Evolutionary conservation across 2,329 filamentous ascomycete species (phyloP).

Genomic region (Calonectria multiphialidica): DNA sequence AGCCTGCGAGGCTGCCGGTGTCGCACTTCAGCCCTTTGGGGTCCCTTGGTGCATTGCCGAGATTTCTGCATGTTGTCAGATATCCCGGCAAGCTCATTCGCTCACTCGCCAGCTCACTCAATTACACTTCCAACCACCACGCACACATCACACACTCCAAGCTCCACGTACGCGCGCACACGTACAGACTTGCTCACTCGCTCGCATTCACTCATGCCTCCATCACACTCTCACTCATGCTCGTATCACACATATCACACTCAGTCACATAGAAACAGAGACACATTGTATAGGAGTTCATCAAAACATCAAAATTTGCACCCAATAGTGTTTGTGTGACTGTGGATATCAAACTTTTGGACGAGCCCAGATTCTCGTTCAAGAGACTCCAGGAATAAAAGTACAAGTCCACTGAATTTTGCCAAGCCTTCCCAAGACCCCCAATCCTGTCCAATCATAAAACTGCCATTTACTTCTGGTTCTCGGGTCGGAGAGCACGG

Average conservation of each 20-base stretch:
- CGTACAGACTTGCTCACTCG: too few relatives aligned
- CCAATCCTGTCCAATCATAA: conserved; percentile 29
- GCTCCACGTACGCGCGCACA: too few relatives aligned
- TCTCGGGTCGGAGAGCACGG: conserved; percentile 87
- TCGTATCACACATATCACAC: too few relatives aligned
- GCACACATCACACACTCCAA: background rate
- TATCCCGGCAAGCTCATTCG: background rate
- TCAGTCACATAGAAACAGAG: background rate
- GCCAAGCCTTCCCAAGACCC: conserved; percentile 38
- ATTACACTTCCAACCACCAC: background rate
- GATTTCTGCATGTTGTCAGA: background rate
- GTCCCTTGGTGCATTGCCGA: conserved; percentile 6
- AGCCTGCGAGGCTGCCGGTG: background rate
- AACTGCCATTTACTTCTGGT: conserved; percentile 74
- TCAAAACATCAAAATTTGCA: conserved; percentile 9
- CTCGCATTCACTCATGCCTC: background rate
- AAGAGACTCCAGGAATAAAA: conserved; percentile 41
- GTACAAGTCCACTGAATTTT: conserved; percentile 39
- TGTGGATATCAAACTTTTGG: conserved; percentile 43
- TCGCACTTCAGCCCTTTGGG: background rate
- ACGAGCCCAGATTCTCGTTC: conserved; percentile 39
- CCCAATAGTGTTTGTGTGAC: conserved; percentile 9
- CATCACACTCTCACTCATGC: background rate
- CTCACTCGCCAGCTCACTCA: background rate
- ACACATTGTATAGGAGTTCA: background rate